Base-by-base conservation (phyloP, 768 basidiomycete species). In the Hygrophorus russula region DNA sequence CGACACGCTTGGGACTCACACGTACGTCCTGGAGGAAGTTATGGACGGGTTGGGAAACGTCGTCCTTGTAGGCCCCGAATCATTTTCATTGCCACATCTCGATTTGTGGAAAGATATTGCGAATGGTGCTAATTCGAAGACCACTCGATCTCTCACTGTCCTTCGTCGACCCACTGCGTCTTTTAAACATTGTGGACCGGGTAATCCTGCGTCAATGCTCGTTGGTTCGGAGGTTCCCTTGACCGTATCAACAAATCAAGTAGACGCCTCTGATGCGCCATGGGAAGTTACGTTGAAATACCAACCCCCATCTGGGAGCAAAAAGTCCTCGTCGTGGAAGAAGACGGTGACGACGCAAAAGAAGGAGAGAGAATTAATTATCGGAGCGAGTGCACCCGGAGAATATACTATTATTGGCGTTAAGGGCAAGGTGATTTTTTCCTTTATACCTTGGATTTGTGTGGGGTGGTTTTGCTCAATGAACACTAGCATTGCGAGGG, bases 1-100 rank as follows among this genome's bases (percentile, higher is more conserved):
- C 45, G 73, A 76, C 46, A 59, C 70, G 5, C 67, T 79, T 7
- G 88, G 87, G 2, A 73, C 69, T 31, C 79, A 88, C 56, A 62
- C 76, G 2, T 90, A 87, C 54, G 71, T 75, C 9, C 67, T 96
- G 18, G 84, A 93, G 53, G 79, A 81, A 51, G 74, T 97, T 18
- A 73, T 74, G n/a, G 93, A 96, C 53, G 76, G 80, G 11, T 65
- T 83, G 41, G 89, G 88, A 12, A 96, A 97, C 54, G 56, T 74
- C 9, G 67, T 87, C n/a, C 66, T 58, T 20, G 67, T 73, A 27
- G 62, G 60, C 27, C 60, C 57, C 41, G 68, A 61, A 17, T 45
- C 54, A n/a, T 44, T 50, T 20, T 42, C 46, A 11, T 35, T 43
- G n/a, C 50, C 14, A 45, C 42, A 42, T 46, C 45, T n/a, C 48